phyloP scores from a whole-genome alignment of 768 basidiomycete genomes.

The Mycena vulgaris region DNA sequence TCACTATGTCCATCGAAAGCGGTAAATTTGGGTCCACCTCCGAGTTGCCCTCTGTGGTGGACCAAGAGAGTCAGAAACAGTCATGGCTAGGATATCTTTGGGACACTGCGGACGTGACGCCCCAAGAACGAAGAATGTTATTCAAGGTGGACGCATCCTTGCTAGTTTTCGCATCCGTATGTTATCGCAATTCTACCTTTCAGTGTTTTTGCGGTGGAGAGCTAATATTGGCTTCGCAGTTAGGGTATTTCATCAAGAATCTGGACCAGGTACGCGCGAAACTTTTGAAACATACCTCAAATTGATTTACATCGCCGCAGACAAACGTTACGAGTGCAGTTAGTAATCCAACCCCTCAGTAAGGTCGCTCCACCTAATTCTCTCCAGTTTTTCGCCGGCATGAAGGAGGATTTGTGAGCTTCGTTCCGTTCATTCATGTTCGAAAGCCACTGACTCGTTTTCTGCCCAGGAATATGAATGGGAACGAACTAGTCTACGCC shows the following conservation, averaged over 20 bases:
- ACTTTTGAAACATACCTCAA: neutral
- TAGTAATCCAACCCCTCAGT: neutral
- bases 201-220: no score
- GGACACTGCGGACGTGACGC: slow-evolving; percentile 38
- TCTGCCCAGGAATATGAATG: slow-evolving; percentile 34
- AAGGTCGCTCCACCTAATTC: neutral
- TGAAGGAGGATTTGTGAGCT: slow-evolving; percentile 37
- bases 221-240: slow-evolving; percentile 2
- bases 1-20: slow-evolving; percentile 13
- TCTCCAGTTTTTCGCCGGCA: slow-evolving; percentile 35
- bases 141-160: slow-evolving; percentile 40
- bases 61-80: slow-evolving; percentile 17
- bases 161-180: slow-evolving; percentile 39
- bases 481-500: slow-evolving; percentile 36
- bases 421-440: neutral
- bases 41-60: neutral
- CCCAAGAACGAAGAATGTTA: slow-evolving; percentile 36
- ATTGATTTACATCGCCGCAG: neutral
- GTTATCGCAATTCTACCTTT: neutral
- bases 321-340: slow-evolving; percentile 38
- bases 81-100: slow-evolving; percentile 39
- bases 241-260: slow-evolving; percentile 42
- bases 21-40: neutral
- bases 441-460: neutral
- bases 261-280: slow-evolving; percentile 38